Base-by-base conservation (phyloP, 2,329 filamentous ascomycete species). In the Colletotrichum tropicale region DNA sequence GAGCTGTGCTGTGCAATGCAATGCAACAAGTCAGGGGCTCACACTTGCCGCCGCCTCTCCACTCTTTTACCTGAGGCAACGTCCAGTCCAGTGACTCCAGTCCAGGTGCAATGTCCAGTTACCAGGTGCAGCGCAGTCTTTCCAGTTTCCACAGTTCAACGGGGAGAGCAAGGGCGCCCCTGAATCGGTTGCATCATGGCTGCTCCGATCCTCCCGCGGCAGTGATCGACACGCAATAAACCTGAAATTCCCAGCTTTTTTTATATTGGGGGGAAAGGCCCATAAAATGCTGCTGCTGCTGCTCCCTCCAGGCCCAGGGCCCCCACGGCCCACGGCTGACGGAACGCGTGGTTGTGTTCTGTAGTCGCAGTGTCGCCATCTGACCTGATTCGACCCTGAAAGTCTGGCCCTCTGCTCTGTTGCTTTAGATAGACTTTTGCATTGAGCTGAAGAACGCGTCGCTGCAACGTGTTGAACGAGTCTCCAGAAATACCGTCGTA, bases 31-130 rank as follows among this genome's bases (percentile, higher is more conserved):
- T 48, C 66, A 69, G 66, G 66, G 66, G 32, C 56, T 38, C 26
- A 52, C 43, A 52, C 43, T 52, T 52, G 43, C 43, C 43, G 43
- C 43, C 10, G 43, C 43, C 43, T 52, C 26, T 52, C 26, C 10
- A 58, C 67, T 34, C n/a, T 70, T 58, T 52, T 70, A 70, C 67
- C 67, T 70, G 67, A 62, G 67, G 55, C 67, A 70, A 15, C 26
- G 21, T 52, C 6, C 43, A 52, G 43, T 48, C 1, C 1, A 43
- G 30, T 28, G 26, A 26, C 26, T 28, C 26, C 26, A 28, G 26
- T 28, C 5, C 26, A 26, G 26, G 26, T 26, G 26, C 6, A 38
- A 21, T 69, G 55, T 34, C 67, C 67, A 52, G 55, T 61, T 38
- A 70, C 21, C 34, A 62, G 67, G 56, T 48, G 67, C 67, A 61